Percentiles rank a stretch among this genome's conserved stretches.
phyloP scores from a whole-genome alignment of 208 protist species.

The Trypanosoma lewisi region DNA sequence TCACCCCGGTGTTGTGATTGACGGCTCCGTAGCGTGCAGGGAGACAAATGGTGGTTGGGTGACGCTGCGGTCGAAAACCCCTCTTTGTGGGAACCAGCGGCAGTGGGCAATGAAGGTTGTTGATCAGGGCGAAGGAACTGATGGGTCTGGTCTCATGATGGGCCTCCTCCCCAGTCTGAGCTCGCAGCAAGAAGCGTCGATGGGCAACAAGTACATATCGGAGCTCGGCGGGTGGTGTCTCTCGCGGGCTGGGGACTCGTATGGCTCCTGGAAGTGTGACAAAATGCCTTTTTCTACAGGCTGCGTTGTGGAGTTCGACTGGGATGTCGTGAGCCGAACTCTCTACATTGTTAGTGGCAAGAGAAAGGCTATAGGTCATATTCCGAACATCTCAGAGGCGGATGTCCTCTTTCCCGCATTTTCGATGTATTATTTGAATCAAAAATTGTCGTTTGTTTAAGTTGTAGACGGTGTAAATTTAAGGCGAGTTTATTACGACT shows the following conservation, averaged over 20 bases:
- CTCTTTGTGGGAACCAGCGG: slow-evolving; percentile 65
- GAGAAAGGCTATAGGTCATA: slow-evolving; percentile 64
- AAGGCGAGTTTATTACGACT: not conserved
- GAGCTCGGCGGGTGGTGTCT: slow-evolving; percentile 91
- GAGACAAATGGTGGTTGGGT: slow-evolving; percentile 92
- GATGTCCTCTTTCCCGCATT: slow-evolving; percentile 84
- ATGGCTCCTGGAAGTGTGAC: slow-evolving; percentile 89
- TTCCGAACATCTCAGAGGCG: slow-evolving; percentile 60
- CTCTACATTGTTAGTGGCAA: slow-evolving; percentile 87
- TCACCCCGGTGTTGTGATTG: slow-evolving; percentile 81
- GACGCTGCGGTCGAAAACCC: slow-evolving; percentile 70
- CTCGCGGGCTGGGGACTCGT: slow-evolving; percentile 82
- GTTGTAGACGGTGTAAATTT: not conserved
- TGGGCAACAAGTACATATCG: slow-evolving; percentile 88
- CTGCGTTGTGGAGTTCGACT: slow-evolving; percentile 90
- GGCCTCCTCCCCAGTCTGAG: slow-evolving; percentile 77
- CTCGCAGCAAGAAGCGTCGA: slow-evolving; percentile 37
- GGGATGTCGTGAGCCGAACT: slow-evolving; percentile 62
- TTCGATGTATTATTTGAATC: slow-evolving; percentile 92
- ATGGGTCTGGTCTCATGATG: slow-evolving; percentile 89
- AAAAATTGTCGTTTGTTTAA: slow-evolving; percentile 89
- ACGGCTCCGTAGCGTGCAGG: slow-evolving; percentile 57
- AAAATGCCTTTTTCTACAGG: slow-evolving; percentile 80
- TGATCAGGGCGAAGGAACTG: slow-evolving; percentile 87
- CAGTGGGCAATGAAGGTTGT: slow-evolving; percentile 88